Percentiles rank a stretch among this genome's conserved stretches.
phyloP scores from a whole-genome alignment of 2,329 filamentous ascomycete species.

The Fusarium sp. region DNA sequence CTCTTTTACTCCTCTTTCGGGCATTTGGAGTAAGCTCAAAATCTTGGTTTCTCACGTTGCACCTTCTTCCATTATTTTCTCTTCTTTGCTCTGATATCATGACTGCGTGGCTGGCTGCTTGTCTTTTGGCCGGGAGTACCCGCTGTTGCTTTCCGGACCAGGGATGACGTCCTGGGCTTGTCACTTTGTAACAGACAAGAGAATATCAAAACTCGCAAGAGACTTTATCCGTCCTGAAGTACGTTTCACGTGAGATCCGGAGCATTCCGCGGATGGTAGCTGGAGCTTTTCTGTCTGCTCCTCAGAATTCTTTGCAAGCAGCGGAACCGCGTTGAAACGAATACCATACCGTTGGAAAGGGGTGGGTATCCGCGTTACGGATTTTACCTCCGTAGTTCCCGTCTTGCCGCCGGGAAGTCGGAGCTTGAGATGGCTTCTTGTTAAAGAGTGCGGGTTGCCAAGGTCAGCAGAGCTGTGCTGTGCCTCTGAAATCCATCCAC shows the following conservation, averaged over 20 bases:
- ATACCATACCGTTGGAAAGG: neutral
- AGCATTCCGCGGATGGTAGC: neutral
- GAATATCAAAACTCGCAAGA: slow-evolving; percentile 7
- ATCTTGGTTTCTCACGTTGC: slow-evolving; percentile 17
- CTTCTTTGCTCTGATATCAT: neutral
- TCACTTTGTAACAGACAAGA: neutral
- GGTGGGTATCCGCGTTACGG: slow-evolving; percentile 13
- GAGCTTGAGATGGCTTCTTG: slow-evolving; percentile 1
- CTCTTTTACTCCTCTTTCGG: neutral
- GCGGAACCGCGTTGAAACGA: slow-evolving; percentile 4
- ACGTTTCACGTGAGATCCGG: neutral
- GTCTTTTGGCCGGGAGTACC: slow-evolving; percentile 9
- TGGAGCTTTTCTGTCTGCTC: neutral
- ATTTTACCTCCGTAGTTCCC: slow-evolving; percentile 17
- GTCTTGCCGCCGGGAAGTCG: slow-evolving; percentile 1
- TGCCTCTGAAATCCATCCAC: neutral
- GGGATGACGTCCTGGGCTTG: slow-evolving; percentile 1
- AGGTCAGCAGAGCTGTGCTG: neutral
- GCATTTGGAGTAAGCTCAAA: neutral
- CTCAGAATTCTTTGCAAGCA: neutral
- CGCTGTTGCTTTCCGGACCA: slow-evolving; percentile 1
- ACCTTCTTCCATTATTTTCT: neutral
- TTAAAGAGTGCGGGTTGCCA: neutral
- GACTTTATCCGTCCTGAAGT: slow-evolving; percentile 10
- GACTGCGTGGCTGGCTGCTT: slow-evolving; percentile 18